Base-by-base conservation (phyloP, 1,284 basidiomycete species). In the Hemileia vastatrix region DNA sequence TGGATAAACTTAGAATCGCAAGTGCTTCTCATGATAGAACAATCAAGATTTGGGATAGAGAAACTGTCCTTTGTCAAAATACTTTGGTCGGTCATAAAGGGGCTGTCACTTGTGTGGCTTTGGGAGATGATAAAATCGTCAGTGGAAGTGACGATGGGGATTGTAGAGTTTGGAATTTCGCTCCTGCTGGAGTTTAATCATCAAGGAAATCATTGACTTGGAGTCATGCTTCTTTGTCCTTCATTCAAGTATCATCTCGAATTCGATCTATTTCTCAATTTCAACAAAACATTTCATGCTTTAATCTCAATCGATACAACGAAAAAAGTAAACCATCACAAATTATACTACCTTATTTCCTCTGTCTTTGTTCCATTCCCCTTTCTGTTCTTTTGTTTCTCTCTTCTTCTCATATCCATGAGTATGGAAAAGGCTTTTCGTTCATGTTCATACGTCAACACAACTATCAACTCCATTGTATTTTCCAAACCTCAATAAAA, bases 81-180 rank as follows among this genome's bases (percentile, higher is more conserved):
- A 98, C 94, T 1, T 81, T 97, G 3, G 88, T 94, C 19, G 94
- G 93, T 1, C 94, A 98, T 75, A 83, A 90, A 53, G 92, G 89
- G 32, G 90, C 94, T 2, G 92, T 96, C 54, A 96, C 90, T 19
- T 91, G 90, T 70, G 79, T 96, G 40, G 86, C 84, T 32, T 81
- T 98, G 2, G 89, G 88, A 1, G 93, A 97, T 76, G 92, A 96
- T 76, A 93, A 93, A 79, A 89, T 97, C 64, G 85, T 97, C 4
- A 92, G 89, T 27, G 94, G 93, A 2, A 88, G 89, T 65, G 93
- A 96, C 76, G 90, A 95, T 70, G 83, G 85, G 11, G 84, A 88
- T 66, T 77, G 91, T 56, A 83, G 83, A 68, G 79, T 49, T 64
- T 68, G 50, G 66, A 31, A 32, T 8, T 23, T 32, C 40, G 36